phyloP scores from a whole-genome alignment of 1,139 yeast genomes.

The Kurtzmaniella quercitrusa region DNA sequence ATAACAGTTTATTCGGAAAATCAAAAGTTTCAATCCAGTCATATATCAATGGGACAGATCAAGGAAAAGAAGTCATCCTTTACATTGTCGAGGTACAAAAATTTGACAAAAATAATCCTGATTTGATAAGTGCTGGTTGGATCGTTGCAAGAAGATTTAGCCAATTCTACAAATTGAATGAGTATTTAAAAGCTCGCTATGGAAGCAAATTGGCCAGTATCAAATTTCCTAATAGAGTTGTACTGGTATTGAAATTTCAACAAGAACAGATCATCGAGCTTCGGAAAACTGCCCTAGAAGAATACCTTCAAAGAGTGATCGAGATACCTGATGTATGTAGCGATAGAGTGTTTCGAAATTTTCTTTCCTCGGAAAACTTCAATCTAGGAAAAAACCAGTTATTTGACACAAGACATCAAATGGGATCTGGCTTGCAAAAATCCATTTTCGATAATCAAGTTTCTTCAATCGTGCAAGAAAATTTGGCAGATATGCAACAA shows the following conservation, averaged over 20 bases:
- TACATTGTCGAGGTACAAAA: constrained; percentile 78
- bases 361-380: constrained; percentile 72
- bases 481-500: constrained; percentile 38
- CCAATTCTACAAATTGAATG: constrained; percentile 73
- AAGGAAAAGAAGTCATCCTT: constrained; percentile 57
- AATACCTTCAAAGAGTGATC: constrained; percentile 56
- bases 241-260: constrained; percentile 63
- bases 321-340: constrained; percentile 67
- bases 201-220: constrained; percentile 42
- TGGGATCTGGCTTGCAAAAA: constrained; percentile 39
- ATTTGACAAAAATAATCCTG: constrained; percentile 36
- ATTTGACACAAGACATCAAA: constrained; percentile 20
- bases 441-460: constrained; percentile 14
- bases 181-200: constrained; percentile 54
- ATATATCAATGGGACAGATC: constrained; percentile 53
- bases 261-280: constrained; percentile 60
- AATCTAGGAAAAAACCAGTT: constrained; percentile 32
- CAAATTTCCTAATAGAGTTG: constrained; percentile 59
- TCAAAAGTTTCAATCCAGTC: constrained; percentile 65
- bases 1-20: constrained; percentile 71
- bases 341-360: constrained; percentile 66
- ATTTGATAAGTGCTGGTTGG: constrained; percentile 71
- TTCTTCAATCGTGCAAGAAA: constrained; percentile 19
- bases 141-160: constrained; percentile 83
- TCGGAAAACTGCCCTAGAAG: constrained; percentile 57